Evolutionary conservation across 192 early-diverging fungal species (phyloP).

Genomic region (Dimargaris xerosporica): DNA sequence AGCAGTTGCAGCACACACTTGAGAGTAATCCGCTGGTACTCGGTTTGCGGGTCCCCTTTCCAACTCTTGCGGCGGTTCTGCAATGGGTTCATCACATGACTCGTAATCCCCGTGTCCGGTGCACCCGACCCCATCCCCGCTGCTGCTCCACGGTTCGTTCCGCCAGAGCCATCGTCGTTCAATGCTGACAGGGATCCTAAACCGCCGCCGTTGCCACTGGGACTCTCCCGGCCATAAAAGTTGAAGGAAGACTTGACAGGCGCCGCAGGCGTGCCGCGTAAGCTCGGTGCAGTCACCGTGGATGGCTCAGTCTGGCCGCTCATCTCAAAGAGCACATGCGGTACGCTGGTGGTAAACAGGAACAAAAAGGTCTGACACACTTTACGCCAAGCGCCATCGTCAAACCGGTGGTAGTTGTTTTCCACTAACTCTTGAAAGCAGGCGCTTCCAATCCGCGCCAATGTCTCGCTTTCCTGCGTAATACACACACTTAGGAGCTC

Average conservation of each 20-base stretch:
- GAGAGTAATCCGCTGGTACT: constrained; percentile 72
- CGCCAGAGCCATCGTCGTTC: constrained; percentile 17
- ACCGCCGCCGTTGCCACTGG: neutral
- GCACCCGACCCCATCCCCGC: constrained; percentile 13
- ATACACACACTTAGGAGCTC: constrained; percentile 73
- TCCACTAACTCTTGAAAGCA: constrained; percentile 84
- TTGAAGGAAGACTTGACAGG: no score
- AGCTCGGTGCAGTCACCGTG: neutral
- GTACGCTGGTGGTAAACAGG: constrained; percentile 70
- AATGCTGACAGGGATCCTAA: no score
- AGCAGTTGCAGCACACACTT: constrained; percentile 82
- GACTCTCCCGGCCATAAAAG: no score
- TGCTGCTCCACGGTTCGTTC: neutral
- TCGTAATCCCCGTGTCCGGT: no score
- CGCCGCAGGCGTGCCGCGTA: neutral
- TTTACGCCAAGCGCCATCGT: constrained; percentile 52
- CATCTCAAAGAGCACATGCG: constrained; percentile 46
- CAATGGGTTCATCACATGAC: no score
- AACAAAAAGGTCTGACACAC: constrained; percentile 50
- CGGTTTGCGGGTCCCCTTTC: constrained; percentile 38
- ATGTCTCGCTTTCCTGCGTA: constrained; percentile 81
- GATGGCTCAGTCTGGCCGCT: neutral
- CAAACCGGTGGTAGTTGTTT: constrained; percentile 56
- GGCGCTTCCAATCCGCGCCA: constrained; percentile 76
- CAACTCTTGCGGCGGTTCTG: constrained; percentile 4